Evolutionary conservation across 2,329 filamentous ascomycete species (phyloP).

Genomic region (Fusarium sp.): DNA sequence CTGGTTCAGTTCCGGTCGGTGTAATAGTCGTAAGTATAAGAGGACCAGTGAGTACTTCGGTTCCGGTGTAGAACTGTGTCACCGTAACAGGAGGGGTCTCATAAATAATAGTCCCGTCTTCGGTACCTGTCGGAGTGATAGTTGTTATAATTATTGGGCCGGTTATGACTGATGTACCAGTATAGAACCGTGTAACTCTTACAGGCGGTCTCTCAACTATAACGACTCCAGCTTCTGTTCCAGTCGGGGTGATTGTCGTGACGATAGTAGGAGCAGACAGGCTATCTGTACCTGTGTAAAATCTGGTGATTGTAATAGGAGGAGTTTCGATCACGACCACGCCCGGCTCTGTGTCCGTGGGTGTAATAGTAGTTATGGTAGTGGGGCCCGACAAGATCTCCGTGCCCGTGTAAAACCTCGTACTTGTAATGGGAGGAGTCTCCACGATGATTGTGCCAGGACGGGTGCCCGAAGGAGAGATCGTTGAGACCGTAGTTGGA

Average conservation of each 20-base stretch:
- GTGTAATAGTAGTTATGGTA: not conserved
- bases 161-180: not conserved
- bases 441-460: not conserved
- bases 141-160: not conserved
- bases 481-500: not conserved
- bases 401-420: not conserved
- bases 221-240: not conserved
- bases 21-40: not conserved
- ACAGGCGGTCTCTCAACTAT: not conserved
- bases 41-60: not conserved
- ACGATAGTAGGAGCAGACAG: not conserved
- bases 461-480: not conserved
- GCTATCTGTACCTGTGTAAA: not conserved
- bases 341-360: not conserved
- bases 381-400: not conserved
- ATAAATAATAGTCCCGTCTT: not conserved
- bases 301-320: not conserved
- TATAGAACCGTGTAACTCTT: not conserved
- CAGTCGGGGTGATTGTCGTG: not conserved
- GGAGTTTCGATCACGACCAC: not conserved
- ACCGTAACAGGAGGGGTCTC: not conserved
- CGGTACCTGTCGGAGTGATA: not conserved
- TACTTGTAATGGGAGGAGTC: not conserved
- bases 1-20: not conserved
- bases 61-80: not conserved